These are phyloP conservation scores for Sanchytrium tribonematis DNA, from an alignment of 371 early-diverging fungal genomes.

Conservation along the genomic window DNA sequence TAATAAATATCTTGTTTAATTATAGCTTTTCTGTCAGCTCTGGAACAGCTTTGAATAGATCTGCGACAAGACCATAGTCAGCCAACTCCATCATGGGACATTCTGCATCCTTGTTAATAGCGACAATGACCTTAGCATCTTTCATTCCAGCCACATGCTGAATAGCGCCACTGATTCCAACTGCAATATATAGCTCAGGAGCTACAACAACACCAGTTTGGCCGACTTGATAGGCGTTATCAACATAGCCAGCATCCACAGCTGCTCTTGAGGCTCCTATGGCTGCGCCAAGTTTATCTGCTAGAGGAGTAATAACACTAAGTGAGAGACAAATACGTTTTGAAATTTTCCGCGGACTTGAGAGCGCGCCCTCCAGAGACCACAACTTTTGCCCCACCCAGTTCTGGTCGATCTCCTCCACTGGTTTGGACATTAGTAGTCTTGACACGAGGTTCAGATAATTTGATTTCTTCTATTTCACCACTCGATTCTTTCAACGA, in stretches of 20 bases:
- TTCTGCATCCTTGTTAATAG: conserved; percentile 93
- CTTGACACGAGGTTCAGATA: not conserved
- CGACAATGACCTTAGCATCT: conserved; percentile 88
- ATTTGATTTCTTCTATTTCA: not conserved
- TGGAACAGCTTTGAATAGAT: conserved; percentile 48
- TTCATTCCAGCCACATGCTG: conserved; percentile 96
- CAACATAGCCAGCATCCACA: conserved; percentile 85
- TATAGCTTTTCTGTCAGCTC: conserved; percentile 2
- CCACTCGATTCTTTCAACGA: too few relatives aligned
- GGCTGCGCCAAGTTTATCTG: conserved; percentile 18
- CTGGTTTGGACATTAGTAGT: not conserved
- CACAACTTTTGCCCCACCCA: conserved; percentile 57
- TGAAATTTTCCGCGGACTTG: conserved; percentile 85
- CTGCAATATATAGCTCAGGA: conserved; percentile 77
- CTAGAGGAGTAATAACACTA: conserved; percentile 81
- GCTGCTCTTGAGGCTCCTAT: conserved; percentile 94
- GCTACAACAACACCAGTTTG: conserved; percentile 95
- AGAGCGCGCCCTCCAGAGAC: conserved; percentile 84
- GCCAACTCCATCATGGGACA: conserved; percentile 93
- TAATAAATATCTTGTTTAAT: too few relatives aligned
- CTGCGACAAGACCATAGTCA: conserved; percentile 83
- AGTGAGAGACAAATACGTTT: conserved; percentile 61
- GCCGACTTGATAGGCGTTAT: conserved; percentile 84
- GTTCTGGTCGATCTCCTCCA: conserved; percentile 90
- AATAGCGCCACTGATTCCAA: conserved; percentile 88